phyloP scores from a whole-genome alignment of 495 filamentous ascomycete genomes.

The Xylaria castorea region DNA sequence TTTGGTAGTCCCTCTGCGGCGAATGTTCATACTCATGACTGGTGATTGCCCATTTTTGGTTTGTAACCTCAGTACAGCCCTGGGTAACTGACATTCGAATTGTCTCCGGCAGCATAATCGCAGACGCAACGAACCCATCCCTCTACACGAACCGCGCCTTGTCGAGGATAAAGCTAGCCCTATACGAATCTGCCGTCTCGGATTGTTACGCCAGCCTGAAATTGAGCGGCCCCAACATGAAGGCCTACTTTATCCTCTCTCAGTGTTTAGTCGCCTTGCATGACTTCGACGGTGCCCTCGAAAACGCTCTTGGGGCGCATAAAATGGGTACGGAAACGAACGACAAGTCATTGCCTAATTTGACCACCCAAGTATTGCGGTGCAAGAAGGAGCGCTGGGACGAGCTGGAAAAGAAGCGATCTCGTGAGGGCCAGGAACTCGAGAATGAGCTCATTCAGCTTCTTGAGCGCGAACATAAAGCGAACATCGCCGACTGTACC shows the following conservation, averaged over 20 bases:
- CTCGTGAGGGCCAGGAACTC: conserved; percentile 56
- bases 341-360: conserved; percentile 65
- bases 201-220: conserved; percentile 80
- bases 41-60: neutral
- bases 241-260: conserved; percentile 83
- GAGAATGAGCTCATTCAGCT: conserved; percentile 59
- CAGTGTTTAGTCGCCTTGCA: conserved; percentile 79
- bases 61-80: neutral
- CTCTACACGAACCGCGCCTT: conserved; percentile 91
- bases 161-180: conserved; percentile 73
- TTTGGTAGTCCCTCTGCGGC: neutral
- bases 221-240: conserved; percentile 70
- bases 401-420: conserved; percentile 56
- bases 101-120: conserved; percentile 54
- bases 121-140: conserved; percentile 65
- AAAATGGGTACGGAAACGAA: conserved; percentile 65
- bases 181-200: conserved; percentile 76
- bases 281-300: conserved; percentile 76
- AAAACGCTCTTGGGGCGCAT: conserved; percentile 76
- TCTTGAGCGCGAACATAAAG: conserved; percentile 43
- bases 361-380: conserved; percentile 71
- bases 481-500: conserved; percentile 35
- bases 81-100: conserved; percentile 5
- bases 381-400: conserved; percentile 84
- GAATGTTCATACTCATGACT: neutral